phyloP scores from a whole-genome alignment of 2,329 filamentous ascomycete genomes.

The Xylaria sp. region DNA sequence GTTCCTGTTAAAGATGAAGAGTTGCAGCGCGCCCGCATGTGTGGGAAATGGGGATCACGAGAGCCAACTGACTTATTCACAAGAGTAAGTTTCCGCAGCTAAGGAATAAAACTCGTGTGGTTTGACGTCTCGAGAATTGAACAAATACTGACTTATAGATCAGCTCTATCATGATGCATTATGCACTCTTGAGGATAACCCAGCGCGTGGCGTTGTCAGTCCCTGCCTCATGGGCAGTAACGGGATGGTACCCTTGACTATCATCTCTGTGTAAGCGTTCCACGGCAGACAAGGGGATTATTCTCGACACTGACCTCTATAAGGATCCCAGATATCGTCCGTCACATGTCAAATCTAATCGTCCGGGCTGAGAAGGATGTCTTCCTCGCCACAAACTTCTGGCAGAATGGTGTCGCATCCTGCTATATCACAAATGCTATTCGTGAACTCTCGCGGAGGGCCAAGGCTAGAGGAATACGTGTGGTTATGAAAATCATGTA shows the following conservation, averaged over 20 bases:
- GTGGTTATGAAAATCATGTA: conserved; percentile 80
- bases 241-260: conserved; percentile 74
- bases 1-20: conserved; percentile 52
- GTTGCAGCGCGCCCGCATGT: conserved; percentile 65
- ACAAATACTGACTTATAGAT: conserved; percentile 14
- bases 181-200: conserved; percentile 63
- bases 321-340: conserved; percentile 73
- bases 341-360: conserved; percentile 82
- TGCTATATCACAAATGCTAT: conserved; percentile 75
- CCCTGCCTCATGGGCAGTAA: conserved; percentile 63
- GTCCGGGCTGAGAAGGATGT: conserved; percentile 78
- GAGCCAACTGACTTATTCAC: conserved; percentile 76
- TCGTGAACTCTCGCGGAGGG: conserved; percentile 73
- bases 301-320: conserved; percentile 6
- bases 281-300: background rate
- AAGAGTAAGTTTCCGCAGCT: conserved; percentile 53
- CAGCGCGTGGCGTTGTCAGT: conserved; percentile 62
- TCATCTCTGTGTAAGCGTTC: conserved; percentile 67
- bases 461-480: conserved; percentile 65
- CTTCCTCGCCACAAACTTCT: conserved; percentile 79
- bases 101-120: background rate
- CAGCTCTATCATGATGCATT: conserved; percentile 75
- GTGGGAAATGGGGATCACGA: conserved; percentile 74
- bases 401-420: conserved; percentile 76
- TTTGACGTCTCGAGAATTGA: background rate